These are phyloP conservation scores for Stereum hirsutum DNA, from an alignment of 1,284 basidiomycete genomes.

Conservation along the genomic window DNA sequence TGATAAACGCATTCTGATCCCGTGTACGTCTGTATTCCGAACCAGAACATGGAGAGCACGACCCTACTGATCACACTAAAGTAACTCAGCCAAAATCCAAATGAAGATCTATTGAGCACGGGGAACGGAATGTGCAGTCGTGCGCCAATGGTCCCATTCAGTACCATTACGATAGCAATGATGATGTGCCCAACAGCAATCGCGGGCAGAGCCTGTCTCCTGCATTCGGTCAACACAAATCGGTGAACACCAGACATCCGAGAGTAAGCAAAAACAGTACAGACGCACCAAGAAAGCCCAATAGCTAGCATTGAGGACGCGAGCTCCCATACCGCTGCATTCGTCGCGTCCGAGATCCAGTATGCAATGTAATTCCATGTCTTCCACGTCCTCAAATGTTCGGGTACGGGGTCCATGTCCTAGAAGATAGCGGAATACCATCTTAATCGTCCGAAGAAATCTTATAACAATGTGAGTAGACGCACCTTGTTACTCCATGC, in stretches of 20 bases:
- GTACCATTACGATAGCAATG: slow-evolving; percentile 46
- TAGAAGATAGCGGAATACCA: too few species aligned
- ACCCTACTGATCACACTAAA: slow-evolving; percentile 69
- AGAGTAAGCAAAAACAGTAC: background rate
- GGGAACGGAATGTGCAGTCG: slow-evolving; percentile 64
- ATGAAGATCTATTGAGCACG: slow-evolving; percentile 66
- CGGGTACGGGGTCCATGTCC: slow-evolving; percentile 68
- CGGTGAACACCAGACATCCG: background rate
- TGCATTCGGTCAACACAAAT: slow-evolving; percentile 14
- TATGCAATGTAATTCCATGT: slow-evolving; percentile 53
- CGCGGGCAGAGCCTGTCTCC: slow-evolving; percentile 52
- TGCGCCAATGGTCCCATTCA: slow-evolving; percentile 68
- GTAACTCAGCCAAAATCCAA: slow-evolving; percentile 75
- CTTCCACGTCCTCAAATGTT: slow-evolving; percentile 49
- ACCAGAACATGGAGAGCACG: slow-evolving; percentile 75
- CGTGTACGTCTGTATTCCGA: slow-evolving; percentile 49
- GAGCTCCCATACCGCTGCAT: slow-evolving; percentile 35
- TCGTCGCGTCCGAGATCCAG: slow-evolving; percentile 57
- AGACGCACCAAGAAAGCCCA: slow-evolving; percentile 50
- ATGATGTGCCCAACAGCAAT: slow-evolving; percentile 55
- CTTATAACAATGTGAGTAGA: too few species aligned
- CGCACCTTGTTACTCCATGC: slow-evolving; percentile 66
- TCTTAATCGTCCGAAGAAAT: too few species aligned
- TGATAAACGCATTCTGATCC: slow-evolving; percentile 60
- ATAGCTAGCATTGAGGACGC: slow-evolving; percentile 56